Evolutionary conservation across 768 basidiomycete species (phyloP), one percentile per base, ranked within the genome.

Genomic region (Collybia sp.): DNA sequence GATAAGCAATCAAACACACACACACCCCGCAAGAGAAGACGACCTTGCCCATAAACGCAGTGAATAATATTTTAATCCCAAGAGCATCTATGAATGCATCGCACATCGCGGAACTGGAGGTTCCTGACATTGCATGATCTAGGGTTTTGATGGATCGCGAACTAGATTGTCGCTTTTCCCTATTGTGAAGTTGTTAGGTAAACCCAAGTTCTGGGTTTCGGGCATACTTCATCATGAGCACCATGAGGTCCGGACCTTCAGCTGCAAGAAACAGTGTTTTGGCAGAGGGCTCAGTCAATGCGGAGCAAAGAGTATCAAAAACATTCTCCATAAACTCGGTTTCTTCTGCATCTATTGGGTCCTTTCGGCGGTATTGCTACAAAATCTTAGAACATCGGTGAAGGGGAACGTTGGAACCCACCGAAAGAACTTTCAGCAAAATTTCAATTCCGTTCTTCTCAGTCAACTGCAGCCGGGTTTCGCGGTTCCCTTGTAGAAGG

Each of bases 251-350:
- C 12, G 93, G 82, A 1, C 96, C 96, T 63, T 99, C 96, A 15
- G 85, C 85, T 9, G 83, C 79, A n/a, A 93, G 67, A 66, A 99
- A 98, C 3, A 82, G 65, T 13, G 75, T 63, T 65, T 97, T 98
- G 60, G 87, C 80, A 40, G 82, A 71, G 12, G 83, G 72, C 63
- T 95, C 93, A 30, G 72, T 79, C 17, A 98, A 71, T 0, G 85
- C 77, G 0, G 93, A 94, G 60, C 96, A 98, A 17, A 99, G 65
- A 0, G 83, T 65, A 60, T 97, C 90, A 59, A 98, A 98, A 3
- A 92, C 58, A 63, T 99, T 98, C 61, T 98, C 96, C 93, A 98
- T 94, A 65, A 93, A 98, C 62, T 99, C 96, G 4, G 82, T 74
- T 66, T 99, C 96, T 51, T 98, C 96, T 6, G 85, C 76, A 52